Evolutionary conservation across 164 flowering plant species (phyloP), one percentile per base, ranked within the genome.

Genomic region (Tetrastigma voinierianum): DNA sequence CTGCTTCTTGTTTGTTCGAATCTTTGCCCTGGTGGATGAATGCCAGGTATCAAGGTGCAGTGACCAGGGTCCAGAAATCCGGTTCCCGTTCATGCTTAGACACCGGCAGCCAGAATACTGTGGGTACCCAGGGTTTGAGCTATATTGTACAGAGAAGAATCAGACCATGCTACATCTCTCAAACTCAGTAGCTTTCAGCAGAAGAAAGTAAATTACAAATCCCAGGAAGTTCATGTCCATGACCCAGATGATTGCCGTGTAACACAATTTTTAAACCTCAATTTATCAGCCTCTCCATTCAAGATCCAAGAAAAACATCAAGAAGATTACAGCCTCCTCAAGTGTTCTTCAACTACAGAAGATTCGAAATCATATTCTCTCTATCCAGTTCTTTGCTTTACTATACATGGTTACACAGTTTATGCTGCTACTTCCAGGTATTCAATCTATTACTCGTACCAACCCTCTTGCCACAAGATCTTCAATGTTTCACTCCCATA

Each of bases 81-180:
- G 75, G 21, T 71, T 74, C 54, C 82, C 82, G 0, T 76, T 80
- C 72, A 12, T 63, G 19, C 54, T 74, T n/a, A 57, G 23, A 19
- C 63, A 44, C 62, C 40, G 6, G 6, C 77, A 67, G 12, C 72
- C 62, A 12, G 59, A 56, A 0, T 71, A 74, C 57, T 69, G 80
- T 53, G 78, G 83, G 45, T 74, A 59, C 59, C 78, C 74, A 0
- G 80, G 78, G 16, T 80, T 80, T 18, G 54, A 59, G 7, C 64
- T 80, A 0, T 59, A 65, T 32, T 80, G 83, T 62, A 13, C 32
- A 11, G 40, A 24, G 6, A 51, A 15, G 7, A 55, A 66, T 1
- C 11, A 58, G 12, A 76, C 77, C 2, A 43, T 63, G 20, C 32
- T 79, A 14, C 66, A 72, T 20, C 66, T 75, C 18, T 75, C 71